phyloP scores from a whole-genome alignment of 805 yeast genomes.

The Lipomyces chichibuensis region DNA sequence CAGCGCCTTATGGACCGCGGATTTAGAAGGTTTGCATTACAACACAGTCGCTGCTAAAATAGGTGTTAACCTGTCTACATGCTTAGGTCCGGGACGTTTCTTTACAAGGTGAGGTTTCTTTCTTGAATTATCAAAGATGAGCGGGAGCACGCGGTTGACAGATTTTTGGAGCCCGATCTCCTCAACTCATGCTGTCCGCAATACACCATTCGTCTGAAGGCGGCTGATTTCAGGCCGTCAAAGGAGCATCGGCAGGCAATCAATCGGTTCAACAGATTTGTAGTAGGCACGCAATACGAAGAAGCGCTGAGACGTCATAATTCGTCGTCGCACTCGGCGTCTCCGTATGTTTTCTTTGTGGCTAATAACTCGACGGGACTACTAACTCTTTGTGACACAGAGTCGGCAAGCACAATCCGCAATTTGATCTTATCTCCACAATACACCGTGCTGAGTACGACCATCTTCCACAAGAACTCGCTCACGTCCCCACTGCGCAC shows the following conservation, averaged over 20 bases:
- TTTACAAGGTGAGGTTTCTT: constrained; percentile 49
- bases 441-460: constrained; percentile 49
- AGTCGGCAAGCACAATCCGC: constrained; percentile 34
- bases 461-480: background rate
- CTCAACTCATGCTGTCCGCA: constrained; percentile 75
- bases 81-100: constrained; percentile 73
- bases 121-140: background rate
- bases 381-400: constrained; percentile 7
- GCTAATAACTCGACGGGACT: background rate
- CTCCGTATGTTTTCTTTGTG: background rate
- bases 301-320: constrained; percentile 20
- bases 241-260: constrained; percentile 71
- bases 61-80: background rate
- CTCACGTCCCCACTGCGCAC: constrained; percentile 15
- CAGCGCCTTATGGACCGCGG: constrained; percentile 72
- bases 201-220: constrained; percentile 71
- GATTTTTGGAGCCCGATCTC: constrained; percentile 56
- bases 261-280: constrained; percentile 55
- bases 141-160: background rate
- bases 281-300: constrained; percentile 26
- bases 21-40: constrained; percentile 44
- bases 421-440: constrained; percentile 44
- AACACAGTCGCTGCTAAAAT: background rate
- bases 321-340: constrained; percentile 1
- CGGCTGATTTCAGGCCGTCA: constrained; percentile 50